Conservation (phyloP, 495 filamentous ascomycete genomes). For the Xanthoparmelia taractica region DNA sequence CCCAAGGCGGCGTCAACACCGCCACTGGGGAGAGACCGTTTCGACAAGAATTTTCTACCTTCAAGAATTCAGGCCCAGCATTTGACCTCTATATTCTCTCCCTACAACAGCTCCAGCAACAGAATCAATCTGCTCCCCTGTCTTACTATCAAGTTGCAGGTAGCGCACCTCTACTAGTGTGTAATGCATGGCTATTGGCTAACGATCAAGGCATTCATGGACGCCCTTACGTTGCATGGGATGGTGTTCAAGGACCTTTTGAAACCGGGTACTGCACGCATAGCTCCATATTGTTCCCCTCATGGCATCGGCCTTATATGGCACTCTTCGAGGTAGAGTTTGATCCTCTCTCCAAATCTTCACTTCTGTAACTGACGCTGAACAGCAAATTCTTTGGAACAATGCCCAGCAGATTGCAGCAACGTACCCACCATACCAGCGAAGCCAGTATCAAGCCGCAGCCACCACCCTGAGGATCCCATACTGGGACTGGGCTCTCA, state of each 20-base stretch:
- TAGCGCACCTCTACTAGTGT: not conserved
- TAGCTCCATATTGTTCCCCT: constrained; percentile 28
- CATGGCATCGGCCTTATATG: constrained; percentile 44
- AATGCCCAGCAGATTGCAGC: constrained; percentile 30
- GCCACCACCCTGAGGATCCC: not conserved
- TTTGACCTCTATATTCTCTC: constrained; percentile 34
- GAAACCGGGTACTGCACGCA: constrained; percentile 24
- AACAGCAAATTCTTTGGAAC: constrained; percentile 28
- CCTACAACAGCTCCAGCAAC: constrained; percentile 25
- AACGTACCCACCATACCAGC: too few relatives aligned
- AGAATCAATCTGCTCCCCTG: constrained; percentile 24
- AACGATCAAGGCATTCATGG: constrained; percentile 29
- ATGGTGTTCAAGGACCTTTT: constrained; percentile 26
- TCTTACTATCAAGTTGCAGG: constrained; percentile 30
- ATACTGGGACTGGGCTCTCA: not conserved
- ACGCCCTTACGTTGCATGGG: constrained; percentile 29
- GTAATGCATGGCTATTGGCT: not conserved
- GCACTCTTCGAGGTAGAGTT: constrained; percentile 40
- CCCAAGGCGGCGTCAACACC: constrained; percentile 23
- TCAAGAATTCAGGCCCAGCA: constrained; percentile 26
- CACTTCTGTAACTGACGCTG: not conserved
- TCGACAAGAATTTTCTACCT: constrained; percentile 25
- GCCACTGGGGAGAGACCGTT: constrained; percentile 25
- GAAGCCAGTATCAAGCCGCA: not conserved
- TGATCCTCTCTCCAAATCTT: too few relatives aligned